Base-by-base conservation (phyloP, 164 flowering plant species). In the Amborella trichopoda region DNA sequence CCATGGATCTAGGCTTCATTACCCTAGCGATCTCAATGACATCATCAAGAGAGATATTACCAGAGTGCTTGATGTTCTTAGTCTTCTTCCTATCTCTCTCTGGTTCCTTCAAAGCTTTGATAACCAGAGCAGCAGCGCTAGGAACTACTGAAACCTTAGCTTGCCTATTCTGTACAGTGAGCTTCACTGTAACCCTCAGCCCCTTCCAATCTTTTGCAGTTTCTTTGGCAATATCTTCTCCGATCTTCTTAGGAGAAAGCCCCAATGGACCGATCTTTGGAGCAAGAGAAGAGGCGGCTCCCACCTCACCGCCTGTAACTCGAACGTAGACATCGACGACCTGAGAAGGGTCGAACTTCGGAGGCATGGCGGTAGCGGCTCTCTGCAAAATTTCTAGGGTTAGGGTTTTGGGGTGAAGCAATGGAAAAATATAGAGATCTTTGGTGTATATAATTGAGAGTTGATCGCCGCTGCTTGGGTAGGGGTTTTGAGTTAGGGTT, bases 181-280 rank as follows among this genome's bases (percentile, higher is more conserved):
- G 81, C 62, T 80, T 80, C 44, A 80, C 88, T 13, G 83, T 80
- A 28, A 80, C 88, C 0, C 88, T 69, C 16, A 80, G 77, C 26
- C 88, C 88, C 79, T 80, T 80, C 88, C 88, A 80, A 61, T 80
- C 88, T 66, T 77, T 77, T 12, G 87, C 83, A 1, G 83, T 77
- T 62, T 77, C 83, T 44, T 80, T 80, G 42, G 88, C 83, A 18
- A 77, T 80, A 59, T 77, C 88, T 54, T 80, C 83, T 49, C 83
- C 83, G 59, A 80, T 73, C 69, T 80, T 80, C 63, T 80, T 77
- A 3, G 88, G 88, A 6, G 83, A 80, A 27, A 80, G 76, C 51
- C 88, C 88, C 22, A 80, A 70, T 0, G 88, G 88, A 0, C 88
- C 88, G 59, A 80, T 80, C 56, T 80, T 80, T 4, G 89, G 89